Conservation (phyloP, 768 basidiomycete species). For the Mycena amicta region DNA sequence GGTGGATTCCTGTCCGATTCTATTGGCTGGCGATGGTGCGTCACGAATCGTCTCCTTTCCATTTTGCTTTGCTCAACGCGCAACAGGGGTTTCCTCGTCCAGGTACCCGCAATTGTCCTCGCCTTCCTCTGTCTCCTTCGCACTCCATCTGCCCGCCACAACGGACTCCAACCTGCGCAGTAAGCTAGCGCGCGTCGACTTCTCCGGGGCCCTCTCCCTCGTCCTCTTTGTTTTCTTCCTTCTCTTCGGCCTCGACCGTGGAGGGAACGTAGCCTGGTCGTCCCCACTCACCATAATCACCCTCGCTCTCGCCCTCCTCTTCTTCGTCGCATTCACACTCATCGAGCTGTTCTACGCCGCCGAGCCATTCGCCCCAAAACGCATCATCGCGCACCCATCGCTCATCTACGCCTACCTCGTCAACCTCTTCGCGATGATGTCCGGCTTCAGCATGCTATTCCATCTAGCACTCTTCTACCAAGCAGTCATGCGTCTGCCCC, state of each 20-base stretch:
- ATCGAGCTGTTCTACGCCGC: conserved; percentile 52
- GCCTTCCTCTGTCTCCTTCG: conserved; percentile 56
- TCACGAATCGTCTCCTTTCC: neutral
- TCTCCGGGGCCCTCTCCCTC: conserved; percentile 57
- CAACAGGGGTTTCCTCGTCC: conserved; percentile 57
- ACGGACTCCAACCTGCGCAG: conserved; percentile 43
- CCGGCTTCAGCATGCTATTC: conserved; percentile 50
- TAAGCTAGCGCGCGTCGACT: conserved; percentile 66
- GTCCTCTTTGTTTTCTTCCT: conserved; percentile 58
- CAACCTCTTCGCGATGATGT: conserved; percentile 58
- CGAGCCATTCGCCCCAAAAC: conserved; percentile 63
- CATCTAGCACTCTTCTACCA: conserved; percentile 60
- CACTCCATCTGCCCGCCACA: conserved; percentile 54
- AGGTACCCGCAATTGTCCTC: conserved; percentile 57
- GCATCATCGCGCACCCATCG: conserved; percentile 52
- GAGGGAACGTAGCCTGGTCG: conserved; percentile 52
- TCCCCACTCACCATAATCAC: conserved; percentile 40
- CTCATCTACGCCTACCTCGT: conserved; percentile 58
- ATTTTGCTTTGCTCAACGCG: neutral
- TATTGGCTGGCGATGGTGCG: conserved; percentile 69
- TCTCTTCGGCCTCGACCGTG: conserved; percentile 58
- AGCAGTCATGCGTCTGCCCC: conserved; percentile 51
- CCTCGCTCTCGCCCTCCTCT: conserved; percentile 36
- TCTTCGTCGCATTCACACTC: conserved; percentile 41
- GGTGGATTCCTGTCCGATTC: conserved; percentile 65